phyloP scores from a whole-genome alignment of 768 basidiomycete species.

The Psilocybe cubensis region DNA sequence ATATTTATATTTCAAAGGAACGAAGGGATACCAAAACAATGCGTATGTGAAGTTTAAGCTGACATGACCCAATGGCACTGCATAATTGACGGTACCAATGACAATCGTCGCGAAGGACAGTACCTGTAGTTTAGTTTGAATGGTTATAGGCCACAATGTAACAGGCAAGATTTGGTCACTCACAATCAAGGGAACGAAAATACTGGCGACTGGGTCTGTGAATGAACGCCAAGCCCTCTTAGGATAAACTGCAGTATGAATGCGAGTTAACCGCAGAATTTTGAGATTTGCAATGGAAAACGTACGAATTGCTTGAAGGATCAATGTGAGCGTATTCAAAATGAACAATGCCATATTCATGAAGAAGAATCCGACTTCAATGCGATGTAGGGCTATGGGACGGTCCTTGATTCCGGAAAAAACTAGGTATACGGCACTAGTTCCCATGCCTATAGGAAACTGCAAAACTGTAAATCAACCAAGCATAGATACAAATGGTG shows the following conservation, averaged over 20 bases:
- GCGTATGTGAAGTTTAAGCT: slow-evolving; percentile 38
- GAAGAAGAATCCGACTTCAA: slow-evolving; percentile 51
- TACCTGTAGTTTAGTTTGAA: slow-evolving; percentile 29
- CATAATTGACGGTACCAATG: slow-evolving; percentile 51
- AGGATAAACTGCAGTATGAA: slow-evolving; percentile 40
- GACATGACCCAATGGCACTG: slow-evolving; percentile 39
- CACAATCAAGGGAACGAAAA: slow-evolving; percentile 43
- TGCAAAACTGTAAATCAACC: slow-evolving; percentile 12
- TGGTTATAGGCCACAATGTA: neutral
- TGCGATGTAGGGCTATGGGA: slow-evolving; percentile 29
- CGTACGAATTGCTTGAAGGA: slow-evolving; percentile 46
- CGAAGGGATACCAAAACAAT: slow-evolving; percentile 43
- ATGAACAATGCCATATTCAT: slow-evolving; percentile 47
- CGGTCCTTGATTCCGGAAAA: slow-evolving; percentile 42
- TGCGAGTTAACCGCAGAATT: neutral
- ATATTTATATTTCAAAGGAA: neutral
- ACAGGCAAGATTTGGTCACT: neutral
- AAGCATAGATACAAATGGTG: neutral
- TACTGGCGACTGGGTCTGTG: slow-evolving; percentile 47
- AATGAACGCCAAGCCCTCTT: slow-evolving; percentile 43
- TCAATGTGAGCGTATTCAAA: slow-evolving; percentile 43
- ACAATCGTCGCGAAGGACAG: slow-evolving; percentile 54
- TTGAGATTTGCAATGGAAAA: neutral
- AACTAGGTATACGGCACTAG: slow-evolving; percentile 52
- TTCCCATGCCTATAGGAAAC: slow-evolving; percentile 56